phyloP scores from a whole-genome alignment of 106 monocot species.

The Posidonia australis region DNA sequence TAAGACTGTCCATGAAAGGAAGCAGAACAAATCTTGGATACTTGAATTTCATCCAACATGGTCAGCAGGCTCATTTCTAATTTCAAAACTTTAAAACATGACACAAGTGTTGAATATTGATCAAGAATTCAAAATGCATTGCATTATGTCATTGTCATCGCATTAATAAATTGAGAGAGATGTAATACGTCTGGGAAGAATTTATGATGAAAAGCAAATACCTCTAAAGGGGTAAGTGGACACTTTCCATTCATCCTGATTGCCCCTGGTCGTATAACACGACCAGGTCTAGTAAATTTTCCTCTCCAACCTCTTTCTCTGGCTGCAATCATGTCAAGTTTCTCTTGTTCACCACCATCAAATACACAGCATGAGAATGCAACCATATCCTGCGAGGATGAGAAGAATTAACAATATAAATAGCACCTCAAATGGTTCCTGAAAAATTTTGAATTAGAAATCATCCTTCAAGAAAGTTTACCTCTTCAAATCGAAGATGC shows the following conservation, averaged over 20 bases:
- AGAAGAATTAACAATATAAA: conserved; percentile 1
- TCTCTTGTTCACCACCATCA: conserved; percentile 94
- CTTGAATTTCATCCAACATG: too few species aligned
- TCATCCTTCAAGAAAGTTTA: conserved; percentile 4
- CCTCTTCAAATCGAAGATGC: conserved; percentile 99
- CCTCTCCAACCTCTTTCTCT: conserved; percentile 99
- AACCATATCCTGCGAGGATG: conserved; percentile 82
- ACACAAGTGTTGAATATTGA: too few species aligned
- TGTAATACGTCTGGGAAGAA: background rate
- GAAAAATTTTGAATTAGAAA: background rate
- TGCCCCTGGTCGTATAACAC: conserved; percentile 78
- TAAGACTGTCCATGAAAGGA: too few species aligned
- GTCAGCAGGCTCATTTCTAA: too few species aligned
- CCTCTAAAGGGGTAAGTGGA: conserved; percentile 97
- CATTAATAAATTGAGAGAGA: background rate
- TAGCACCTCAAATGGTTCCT: background rate
- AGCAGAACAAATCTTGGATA: too few species aligned
- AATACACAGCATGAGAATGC: conserved; percentile 97
- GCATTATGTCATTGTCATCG: too few species aligned
- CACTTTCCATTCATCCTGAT: conserved; percentile 98
- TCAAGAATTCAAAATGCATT: background rate
- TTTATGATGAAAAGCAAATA: conserved; percentile 14
- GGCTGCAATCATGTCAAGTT: conserved; percentile 67
- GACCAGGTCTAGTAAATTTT: conserved; percentile 91
- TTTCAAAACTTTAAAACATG: too few species aligned